Evolutionary conservation across 2,329 filamentous ascomycete species (phyloP), one percentile per base, ranked within the genome.

Genomic region (Pestalotiopsis fici): DNA sequence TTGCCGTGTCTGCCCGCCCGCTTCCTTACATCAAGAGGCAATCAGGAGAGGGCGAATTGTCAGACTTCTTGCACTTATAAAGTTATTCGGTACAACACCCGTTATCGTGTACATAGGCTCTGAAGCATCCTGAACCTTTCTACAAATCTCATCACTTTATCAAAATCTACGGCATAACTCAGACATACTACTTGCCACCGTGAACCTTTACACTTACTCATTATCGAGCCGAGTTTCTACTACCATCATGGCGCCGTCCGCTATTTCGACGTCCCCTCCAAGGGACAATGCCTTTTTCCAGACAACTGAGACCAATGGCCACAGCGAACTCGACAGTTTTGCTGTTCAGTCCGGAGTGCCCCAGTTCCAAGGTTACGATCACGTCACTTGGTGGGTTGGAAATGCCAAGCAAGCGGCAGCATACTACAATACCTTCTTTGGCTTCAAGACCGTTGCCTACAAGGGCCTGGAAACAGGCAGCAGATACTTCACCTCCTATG

Each of bases 361-460:
- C 74, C 87, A 85, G 77, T 95, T 97, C 83, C 88, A 89, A 69
- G 94, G 93, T 76, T 98, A 97, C 79, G 93, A 97, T 81, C 93
- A 97, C 80, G 88, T 97, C 66, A 95, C 94, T 73, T 98, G 95
- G 95, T 97, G 94, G 84, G 95, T 98, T 35, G 94, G 95, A 77
- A 98, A 98, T 78, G 95, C 95, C 74, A 98, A 98, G 83, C 95
- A 98, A 84, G 93, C 94, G 2, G 95, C 95, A 50, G 88, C 91
- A 15, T 98, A 93, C 83, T 98, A 97, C 82, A 91, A 91, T 72
- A 91, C 89, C 12, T 92, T 94, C 72, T 94, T 98, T 84, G 95
- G 94, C 66, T 97, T 98, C 83, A 85, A 88, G 75, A 88, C 88
- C 23, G 81, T 97, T 67, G 95, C 95, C 69, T 97, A 97, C 80